Base-by-base conservation (phyloP, 2,329 filamentous ascomycete species). In the Fusarium begoniae region DNA sequence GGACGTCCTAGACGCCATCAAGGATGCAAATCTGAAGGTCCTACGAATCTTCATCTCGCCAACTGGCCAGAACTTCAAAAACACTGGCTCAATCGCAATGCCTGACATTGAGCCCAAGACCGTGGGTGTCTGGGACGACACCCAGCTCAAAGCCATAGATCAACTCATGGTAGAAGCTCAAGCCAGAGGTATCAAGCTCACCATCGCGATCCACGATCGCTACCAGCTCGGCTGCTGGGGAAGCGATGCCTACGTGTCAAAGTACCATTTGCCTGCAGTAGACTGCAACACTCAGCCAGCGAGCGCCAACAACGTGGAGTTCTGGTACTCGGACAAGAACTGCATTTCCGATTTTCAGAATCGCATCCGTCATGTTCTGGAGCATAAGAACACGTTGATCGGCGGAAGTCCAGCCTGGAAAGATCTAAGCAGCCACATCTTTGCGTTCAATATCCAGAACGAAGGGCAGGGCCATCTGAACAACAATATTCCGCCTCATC, bases 351-450 rank as follows among this genome's bases (percentile, higher is more conserved):
- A 51, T 35, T 51, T 51, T 5, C 22, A 51, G 48, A 51, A 51
- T 14, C 48, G 48, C 0, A 51, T 51, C 8, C 48, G 48, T 11
- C 48, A 51, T 10, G 48, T 51, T 8, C 30, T 51, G 3, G 48
- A 51, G 4, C 48, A 51, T 5, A 51, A 35, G 22, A 51, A 51
- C 1, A 24, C 48, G 0, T 8, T 51, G 0, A 24, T 51, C 6
- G 24, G 48, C 17, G 48, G 48, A 8, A 51, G 48, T 20, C 48
- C 48, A 4, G 48, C 48, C 0, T 51, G 48, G 48, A 51, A 35
- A 20, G 30, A 51, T 2, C 4, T 51, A 1, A 35, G 0, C 6
- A 51, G 48, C 12, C 48, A 51, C 2, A 51, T 51, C 1, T 51
- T 51, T 1, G 30, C 48, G 17, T 51, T 51, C 4, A 35, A 51